Percentiles rank a stretch among this genome's conserved stretches.
phyloP scores from a whole-genome alignment of 345 rosid species.

The Eutrema heterophyllum region DNA sequence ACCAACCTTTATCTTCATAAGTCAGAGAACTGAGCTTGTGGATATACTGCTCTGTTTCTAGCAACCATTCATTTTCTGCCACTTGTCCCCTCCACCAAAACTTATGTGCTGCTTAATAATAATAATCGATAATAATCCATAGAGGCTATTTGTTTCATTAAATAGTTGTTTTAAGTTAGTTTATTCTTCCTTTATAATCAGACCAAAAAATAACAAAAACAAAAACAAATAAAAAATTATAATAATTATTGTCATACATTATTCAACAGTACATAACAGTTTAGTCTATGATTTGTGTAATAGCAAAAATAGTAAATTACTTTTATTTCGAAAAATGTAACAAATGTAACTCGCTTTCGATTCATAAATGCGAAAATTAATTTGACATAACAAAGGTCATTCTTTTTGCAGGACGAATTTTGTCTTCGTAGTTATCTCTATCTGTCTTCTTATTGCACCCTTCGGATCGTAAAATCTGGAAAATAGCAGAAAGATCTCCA shows the following conservation, averaged over 20 bases:
- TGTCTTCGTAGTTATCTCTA: background rate
- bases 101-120: too few species aligned
- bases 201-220: background rate
- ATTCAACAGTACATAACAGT: background rate
- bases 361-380: background rate
- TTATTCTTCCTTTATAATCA: too few species aligned
- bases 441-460: slow-evolving; percentile 39
- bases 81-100: background rate
- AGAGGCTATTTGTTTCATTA: too few species aligned
- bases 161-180: too few species aligned
- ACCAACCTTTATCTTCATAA: background rate
- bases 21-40: background rate
- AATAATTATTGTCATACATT: background rate
- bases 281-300: background rate
- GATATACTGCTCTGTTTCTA: background rate
- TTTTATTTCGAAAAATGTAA: background rate
- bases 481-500: slow-evolving; percentile 34
- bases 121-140: too few species aligned
- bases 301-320: background rate
- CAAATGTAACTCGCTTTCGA: background rate
- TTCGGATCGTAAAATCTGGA: slow-evolving; percentile 26
- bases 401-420: slow-evolving; percentile 7
- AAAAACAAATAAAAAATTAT: background rate
- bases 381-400: background rate
- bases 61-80: background rate